Evolutionary conservation across 805 yeast genomes (phyloP).

Genomic region (Zygosaccharomyces bisporus): DNA sequence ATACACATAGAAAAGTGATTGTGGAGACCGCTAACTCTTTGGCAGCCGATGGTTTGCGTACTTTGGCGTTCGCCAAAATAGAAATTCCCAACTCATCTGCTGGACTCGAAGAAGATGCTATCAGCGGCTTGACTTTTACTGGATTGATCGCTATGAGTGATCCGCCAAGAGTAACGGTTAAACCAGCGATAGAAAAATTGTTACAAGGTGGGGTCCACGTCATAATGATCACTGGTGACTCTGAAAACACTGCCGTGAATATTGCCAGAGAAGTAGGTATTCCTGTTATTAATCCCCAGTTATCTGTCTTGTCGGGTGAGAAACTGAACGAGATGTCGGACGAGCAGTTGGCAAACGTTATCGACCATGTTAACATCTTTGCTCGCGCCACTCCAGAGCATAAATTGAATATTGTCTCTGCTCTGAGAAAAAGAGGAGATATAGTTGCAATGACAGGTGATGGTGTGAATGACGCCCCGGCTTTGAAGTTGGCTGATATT

Average conservation of each 20-base stretch:
- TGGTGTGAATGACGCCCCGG: conserved; percentile 99
- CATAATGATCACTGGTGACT: conserved; percentile 97
- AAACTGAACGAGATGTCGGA: conserved; percentile 71
- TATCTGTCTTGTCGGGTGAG: conserved; percentile 80
- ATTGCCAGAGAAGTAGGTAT: conserved; percentile 90
- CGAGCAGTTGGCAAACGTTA: conserved; percentile 67
- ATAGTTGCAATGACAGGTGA: conserved; percentile 99
- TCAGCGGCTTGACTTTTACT: conserved; percentile 64
- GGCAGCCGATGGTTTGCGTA: conserved; percentile 83
- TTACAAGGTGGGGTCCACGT: conserved; percentile 93
- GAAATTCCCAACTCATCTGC: conserved; percentile 34
- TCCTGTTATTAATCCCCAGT: conserved; percentile 60
- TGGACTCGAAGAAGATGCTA: conserved; percentile 38
- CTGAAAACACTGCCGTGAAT: conserved; percentile 78
- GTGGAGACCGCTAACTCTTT: conserved; percentile 54
- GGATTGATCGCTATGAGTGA: conserved; percentile 96
- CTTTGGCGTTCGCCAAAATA: conserved; percentile 71
- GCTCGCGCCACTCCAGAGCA: conserved; percentile 96
- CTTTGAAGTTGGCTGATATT: conserved; percentile 89
- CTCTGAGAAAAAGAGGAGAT: conserved; percentile 85
- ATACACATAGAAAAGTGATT: conserved; percentile 46
- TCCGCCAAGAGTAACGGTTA: conserved; percentile 92
- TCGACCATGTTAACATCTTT: conserved; percentile 79
- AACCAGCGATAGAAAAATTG: conserved; percentile 65
- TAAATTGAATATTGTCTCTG: conserved; percentile 83